Evolutionary conservation across 495 filamentous ascomycete genomes (phyloP).

Genomic region (Endocarpon pusillum): DNA sequence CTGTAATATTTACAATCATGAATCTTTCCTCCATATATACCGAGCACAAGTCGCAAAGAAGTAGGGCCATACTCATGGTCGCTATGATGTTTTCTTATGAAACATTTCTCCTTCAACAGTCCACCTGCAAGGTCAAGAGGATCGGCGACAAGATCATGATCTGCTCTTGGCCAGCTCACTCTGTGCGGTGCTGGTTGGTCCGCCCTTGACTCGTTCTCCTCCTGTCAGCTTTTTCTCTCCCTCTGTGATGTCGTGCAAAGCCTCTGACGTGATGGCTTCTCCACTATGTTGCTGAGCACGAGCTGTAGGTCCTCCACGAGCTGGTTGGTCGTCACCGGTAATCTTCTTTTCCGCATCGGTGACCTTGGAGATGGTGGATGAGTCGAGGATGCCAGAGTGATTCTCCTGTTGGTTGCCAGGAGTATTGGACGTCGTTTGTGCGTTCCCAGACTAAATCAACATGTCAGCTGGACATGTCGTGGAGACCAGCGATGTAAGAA

Average conservation of each 20-base stretch:
- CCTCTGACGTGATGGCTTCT: conserved; percentile 9
- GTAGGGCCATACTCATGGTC: too few relatives aligned
- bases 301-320: conserved; percentile 12
- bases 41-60: too few relatives aligned
- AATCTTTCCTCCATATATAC: too few relatives aligned
- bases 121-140: too few relatives aligned
- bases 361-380: conserved; percentile 13
- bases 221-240: conserved; percentile 13
- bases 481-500: not conserved
- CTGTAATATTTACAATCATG: too few relatives aligned
- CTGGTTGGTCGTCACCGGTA: not conserved
- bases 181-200: conserved; percentile 14
- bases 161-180: conserved; percentile 14
- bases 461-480: not conserved
- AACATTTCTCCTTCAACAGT: too few relatives aligned
- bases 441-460: not conserved
- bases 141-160: too few relatives aligned
- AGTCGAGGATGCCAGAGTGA: conserved; percentile 11
- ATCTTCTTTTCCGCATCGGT: conserved; percentile 6
- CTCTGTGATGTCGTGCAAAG: conserved; percentile 15
- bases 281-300: conserved; percentile 12
- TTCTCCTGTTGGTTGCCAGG: not conserved
- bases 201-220: conserved; percentile 12
- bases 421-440: not conserved
- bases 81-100: too few relatives aligned